phyloP scores from a whole-genome alignment of 768 basidiomycete species.

The Lactifluus piperatus region DNA sequence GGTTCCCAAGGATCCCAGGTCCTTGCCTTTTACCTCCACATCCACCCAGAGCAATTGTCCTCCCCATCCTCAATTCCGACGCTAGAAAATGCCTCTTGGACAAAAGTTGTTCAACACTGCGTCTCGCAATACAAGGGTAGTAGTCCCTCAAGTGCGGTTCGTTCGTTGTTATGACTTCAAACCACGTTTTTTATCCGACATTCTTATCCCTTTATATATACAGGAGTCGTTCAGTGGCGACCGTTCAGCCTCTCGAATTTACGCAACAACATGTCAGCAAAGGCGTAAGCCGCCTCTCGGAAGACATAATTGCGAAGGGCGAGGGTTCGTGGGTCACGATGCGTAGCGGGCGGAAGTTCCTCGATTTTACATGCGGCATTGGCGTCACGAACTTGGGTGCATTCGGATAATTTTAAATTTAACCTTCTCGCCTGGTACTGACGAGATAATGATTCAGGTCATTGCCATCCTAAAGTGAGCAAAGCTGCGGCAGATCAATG shows the following conservation, averaged over 20 bases:
- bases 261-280: conserved; percentile 14
- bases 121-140: background rate
- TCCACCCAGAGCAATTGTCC: background rate
- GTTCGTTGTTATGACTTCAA: background rate
- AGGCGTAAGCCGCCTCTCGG: conserved; percentile 10
- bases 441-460: conserved; percentile 41
- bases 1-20: no score
- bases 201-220: no score
- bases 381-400: conserved; percentile 20
- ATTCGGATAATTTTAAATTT: background rate
- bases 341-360: conserved; percentile 13
- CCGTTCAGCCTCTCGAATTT: conserved; percentile 8
- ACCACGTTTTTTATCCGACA: background rate
- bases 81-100: background rate
- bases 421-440: background rate
- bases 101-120: background rate
- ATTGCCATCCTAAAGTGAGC: conserved; percentile 82
- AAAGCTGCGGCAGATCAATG: conserved; percentile 86
- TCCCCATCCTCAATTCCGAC: background rate
- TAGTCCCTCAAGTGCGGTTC: background rate
- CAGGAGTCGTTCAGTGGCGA: conserved; percentile 13
- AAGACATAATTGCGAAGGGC: conserved; percentile 11
- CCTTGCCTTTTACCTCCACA: no score
- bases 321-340: conserved; percentile 20
- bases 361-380: conserved; percentile 20